Evolutionary conservation across 345 rosid species (phyloP), one percentile per base, ranked within the genome.

Genomic region (Bruguiera gymnorhiza): DNA sequence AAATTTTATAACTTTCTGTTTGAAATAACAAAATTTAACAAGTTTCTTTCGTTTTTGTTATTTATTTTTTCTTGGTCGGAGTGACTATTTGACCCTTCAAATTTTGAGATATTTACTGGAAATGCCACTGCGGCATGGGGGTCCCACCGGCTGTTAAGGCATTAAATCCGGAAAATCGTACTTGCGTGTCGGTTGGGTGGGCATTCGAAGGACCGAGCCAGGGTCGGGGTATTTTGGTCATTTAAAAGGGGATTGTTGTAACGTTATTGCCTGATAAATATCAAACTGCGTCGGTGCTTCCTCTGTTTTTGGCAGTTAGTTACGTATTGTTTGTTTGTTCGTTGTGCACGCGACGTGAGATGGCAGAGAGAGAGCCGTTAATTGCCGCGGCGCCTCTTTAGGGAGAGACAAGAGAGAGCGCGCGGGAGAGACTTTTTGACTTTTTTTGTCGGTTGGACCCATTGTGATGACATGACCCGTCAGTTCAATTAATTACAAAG

Each of bases 191-290:
- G 30, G 30, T n/a, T n/a, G n/a, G 57, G 57, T 6, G 37, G 37
- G 2, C 37, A 1, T 8, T 34, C 7, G 54, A 18, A 6, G 37
- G 37, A 34, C 8, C 9, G 37, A 34, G 37, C 37, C 9, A 51
- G n/a, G 54, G 16, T 18, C 3, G 31, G 85, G 87, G 72, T 72
- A 7, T 71, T 78, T 70, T 31, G n/a, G 70, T 69, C 67, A 84
- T 68, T 82, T 76, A 1, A 0, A 0, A 0, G 15, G 55, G 8
- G 30, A 43, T 43, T 43, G 15, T 13, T 43, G 13, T 43, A 13
- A 3, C 50, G 19, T 43, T 43, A 15, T 43, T 3, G 16, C 5
- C 50, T 15, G 3, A 43, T 10, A 10, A 9, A 39, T 39, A 10
- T 9, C 10, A 11, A 39, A 34, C 15, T 34, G 37, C 37, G 1